These are phyloP conservation scores for Craspedostauros australis DNA, from an alignment of 108 stramenopile genomes.

Conservation along the genomic window DNA sequence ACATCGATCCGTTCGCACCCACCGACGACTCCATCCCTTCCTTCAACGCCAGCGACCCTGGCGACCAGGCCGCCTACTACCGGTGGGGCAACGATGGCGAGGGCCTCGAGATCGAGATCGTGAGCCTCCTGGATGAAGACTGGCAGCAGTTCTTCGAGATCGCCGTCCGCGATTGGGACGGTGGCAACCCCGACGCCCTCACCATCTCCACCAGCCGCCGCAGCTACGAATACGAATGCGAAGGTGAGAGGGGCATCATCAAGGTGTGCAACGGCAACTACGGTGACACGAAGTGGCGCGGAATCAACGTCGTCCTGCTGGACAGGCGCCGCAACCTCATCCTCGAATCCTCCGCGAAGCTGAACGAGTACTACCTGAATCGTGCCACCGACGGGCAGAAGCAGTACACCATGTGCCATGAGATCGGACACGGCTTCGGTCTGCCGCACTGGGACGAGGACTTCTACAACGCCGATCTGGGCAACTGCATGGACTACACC, in stretches of 20 bases:
- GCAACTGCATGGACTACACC: slow-evolving; percentile 79
- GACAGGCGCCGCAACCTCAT: slow-evolving; percentile 42
- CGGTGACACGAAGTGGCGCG: slow-evolving; percentile 74
- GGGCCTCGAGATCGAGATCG: slow-evolving; percentile 48
- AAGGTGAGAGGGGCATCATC: slow-evolving; percentile 21
- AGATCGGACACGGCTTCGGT: slow-evolving; percentile 67
- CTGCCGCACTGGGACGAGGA: slow-evolving; percentile 78
- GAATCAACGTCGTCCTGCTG: slow-evolving; percentile 60
- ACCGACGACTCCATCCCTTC: slow-evolving; percentile 18
- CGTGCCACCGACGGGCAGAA: slow-evolving; percentile 39
- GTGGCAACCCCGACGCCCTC: slow-evolving; percentile 65
- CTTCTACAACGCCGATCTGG: slow-evolving; percentile 70
- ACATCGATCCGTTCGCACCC: slow-evolving; percentile 31
- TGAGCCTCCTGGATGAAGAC: slow-evolving; percentile 50
- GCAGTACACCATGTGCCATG: slow-evolving; percentile 71
- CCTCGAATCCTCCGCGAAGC: slow-evolving; percentile 48
- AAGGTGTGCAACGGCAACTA: slow-evolving; percentile 74
- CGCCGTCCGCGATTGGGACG: slow-evolving; percentile 63
- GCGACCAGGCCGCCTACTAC: slow-evolving; percentile 3
- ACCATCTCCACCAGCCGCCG: slow-evolving; percentile 31
- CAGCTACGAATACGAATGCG: slow-evolving; percentile 44
- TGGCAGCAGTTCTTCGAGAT: slow-evolving; percentile 45
- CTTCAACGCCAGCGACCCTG: slow-evolving; percentile 27
- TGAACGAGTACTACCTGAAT: slow-evolving; percentile 76
- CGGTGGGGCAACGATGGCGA: slow-evolving; percentile 27